Percentiles rank a stretch among this genome's conserved stretches.
Evolutionary conservation across 108 stramenopile genomes (phyloP).

Genomic region (Cyclotella sp.): DNA sequence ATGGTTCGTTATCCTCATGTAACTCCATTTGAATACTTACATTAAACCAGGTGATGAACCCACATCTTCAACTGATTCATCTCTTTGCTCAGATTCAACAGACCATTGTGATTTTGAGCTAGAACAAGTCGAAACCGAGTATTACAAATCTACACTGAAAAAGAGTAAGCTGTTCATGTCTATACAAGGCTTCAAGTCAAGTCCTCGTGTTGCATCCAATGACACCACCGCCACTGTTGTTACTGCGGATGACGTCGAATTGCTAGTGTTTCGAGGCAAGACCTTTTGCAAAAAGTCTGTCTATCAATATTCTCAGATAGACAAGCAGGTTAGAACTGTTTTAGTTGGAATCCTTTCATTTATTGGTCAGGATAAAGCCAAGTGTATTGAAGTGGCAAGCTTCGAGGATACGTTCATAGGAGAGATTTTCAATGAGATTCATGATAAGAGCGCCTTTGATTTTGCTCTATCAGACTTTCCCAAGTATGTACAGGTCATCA

Average conservation of each 20-base stretch:
- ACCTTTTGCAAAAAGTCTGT: constrained; percentile 1
- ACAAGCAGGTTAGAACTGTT: constrained; percentile 3
- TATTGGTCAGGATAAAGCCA: constrained; percentile 2
- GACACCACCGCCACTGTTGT: neutral
- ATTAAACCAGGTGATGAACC: neutral
- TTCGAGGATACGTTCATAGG: constrained; percentile 1
- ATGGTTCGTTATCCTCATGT: too few relatives aligned
- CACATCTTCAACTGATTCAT: neutral
- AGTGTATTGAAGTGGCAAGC: constrained; percentile 3
- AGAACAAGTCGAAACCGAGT: neutral
- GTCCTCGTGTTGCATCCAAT: constrained; percentile 7
- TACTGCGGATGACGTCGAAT: neutral
- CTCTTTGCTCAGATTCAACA: neutral
- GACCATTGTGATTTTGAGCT: constrained; percentile 1
- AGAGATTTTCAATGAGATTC: constrained; percentile 2
- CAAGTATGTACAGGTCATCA: constrained; percentile 8
- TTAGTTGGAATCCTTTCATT: constrained; percentile 5
- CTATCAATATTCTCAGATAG: constrained; percentile 3
- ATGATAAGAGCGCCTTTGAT: neutral
- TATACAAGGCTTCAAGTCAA: constrained; percentile 13
- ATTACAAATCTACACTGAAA: constrained; percentile 10
- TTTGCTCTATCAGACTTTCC: constrained; percentile 6
- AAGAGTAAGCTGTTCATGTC: constrained; percentile 8
- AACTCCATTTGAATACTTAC: too few relatives aligned
- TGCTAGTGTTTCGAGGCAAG: neutral